Evolutionary conservation across 1,284 basidiomycete species (phyloP).

Genomic region (Phellopilus nigrolimitatus): DNA sequence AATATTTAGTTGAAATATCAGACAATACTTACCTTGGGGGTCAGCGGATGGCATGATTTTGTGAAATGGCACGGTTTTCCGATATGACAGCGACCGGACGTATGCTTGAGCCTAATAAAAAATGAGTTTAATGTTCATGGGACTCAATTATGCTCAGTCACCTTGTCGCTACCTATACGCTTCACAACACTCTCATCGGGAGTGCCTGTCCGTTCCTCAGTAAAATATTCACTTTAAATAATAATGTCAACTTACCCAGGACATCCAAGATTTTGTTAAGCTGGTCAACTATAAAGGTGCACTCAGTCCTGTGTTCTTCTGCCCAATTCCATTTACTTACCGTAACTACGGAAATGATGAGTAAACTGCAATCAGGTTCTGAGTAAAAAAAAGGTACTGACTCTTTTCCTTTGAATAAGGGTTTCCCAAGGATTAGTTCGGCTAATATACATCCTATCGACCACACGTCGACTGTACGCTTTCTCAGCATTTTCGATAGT

Average conservation of each 20-base stretch:
- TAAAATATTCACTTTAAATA: neutral
- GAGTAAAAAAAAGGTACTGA: constrained; percentile 41
- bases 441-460: constrained; percentile 95
- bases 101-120: constrained; percentile 80
- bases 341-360: constrained; percentile 12
- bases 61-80: constrained; percentile 65
- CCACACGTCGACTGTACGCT: constrained; percentile 83
- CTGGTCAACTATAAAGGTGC: constrained; percentile 68
- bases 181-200: constrained; percentile 78
- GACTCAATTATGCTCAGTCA: constrained; percentile 26
- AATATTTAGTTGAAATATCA: neutral
- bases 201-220: constrained; percentile 59
- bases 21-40: constrained; percentile 52
- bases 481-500: constrained; percentile 18
- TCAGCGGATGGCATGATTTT: constrained; percentile 82
- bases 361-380: constrained; percentile 27
- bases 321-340: constrained; percentile 1
- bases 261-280: constrained; percentile 82
- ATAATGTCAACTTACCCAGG: constrained; percentile 51
- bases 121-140: constrained; percentile 12
- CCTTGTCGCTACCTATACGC: constrained; percentile 87
- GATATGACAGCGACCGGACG: constrained; percentile 80
- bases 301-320: neutral
- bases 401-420: constrained; percentile 98
- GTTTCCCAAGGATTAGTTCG: constrained; percentile 83